Percentiles rank a stretch among this genome's conserved stretches.
phyloP scores from a whole-genome alignment of 352 stramenopile genomes.

The Phytophthora pisi region DNA sequence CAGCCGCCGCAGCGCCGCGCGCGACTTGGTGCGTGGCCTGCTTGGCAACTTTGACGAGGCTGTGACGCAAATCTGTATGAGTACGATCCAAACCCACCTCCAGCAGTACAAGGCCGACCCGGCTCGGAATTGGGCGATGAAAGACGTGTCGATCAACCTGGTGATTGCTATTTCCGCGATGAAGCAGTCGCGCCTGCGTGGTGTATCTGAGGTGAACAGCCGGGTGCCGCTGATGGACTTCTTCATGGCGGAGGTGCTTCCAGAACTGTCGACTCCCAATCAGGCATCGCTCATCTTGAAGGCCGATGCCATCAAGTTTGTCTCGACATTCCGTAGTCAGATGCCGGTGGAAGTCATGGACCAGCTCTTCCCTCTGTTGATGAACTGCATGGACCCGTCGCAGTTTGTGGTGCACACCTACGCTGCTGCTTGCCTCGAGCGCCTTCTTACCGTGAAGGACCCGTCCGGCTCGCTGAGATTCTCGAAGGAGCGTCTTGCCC shows the following conservation, averaged over 20 bases:
- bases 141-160: slow-evolving; percentile 96
- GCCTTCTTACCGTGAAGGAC: slow-evolving; percentile 96
- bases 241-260: slow-evolving; percentile 93
- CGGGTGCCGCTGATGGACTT: slow-evolving; percentile 97
- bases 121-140: slow-evolving; percentile 92
- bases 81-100: slow-evolving; percentile 92
- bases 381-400: slow-evolving; percentile 82
- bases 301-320: slow-evolving; percentile 98
- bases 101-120: slow-evolving; percentile 90
- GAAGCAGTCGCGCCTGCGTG: slow-evolving; percentile 91
- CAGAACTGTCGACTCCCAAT: slow-evolving; percentile 90
- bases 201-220: slow-evolving; percentile 95
- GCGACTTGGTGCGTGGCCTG: slow-evolving; percentile 95
- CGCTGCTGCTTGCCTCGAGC: slow-evolving; percentile 95
- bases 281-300: slow-evolving; percentile 94
- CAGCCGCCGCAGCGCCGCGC: slow-evolving; percentile 93
- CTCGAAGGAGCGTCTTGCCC: slow-evolving; percentile 85
- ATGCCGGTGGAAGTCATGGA: slow-evolving; percentile 93
- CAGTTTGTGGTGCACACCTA: slow-evolving; percentile 98
- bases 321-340: slow-evolving; percentile 98
- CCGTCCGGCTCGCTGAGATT: slow-evolving; percentile 65
- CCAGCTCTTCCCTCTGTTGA: slow-evolving; percentile 93
- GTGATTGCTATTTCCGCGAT: slow-evolving; percentile 96
- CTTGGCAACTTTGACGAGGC: slow-evolving; percentile 94
- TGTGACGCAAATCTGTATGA: slow-evolving; percentile 94